phyloP scores from a whole-genome alignment of 1,284 basidiomycete species.

The Blastosporella zonata region DNA sequence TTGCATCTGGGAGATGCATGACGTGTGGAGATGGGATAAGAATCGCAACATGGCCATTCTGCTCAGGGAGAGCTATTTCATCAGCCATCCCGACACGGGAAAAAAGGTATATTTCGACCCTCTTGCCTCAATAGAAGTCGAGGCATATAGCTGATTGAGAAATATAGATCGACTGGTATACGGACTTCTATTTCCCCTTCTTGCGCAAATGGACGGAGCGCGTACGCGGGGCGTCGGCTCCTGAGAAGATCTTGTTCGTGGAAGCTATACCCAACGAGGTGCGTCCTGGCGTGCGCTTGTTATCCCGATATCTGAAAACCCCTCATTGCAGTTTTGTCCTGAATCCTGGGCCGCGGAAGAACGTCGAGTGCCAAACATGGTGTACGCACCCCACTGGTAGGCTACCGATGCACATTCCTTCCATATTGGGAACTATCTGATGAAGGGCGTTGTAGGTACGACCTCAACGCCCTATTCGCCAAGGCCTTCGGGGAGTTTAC shows the following conservation, averaged over 20 bases:
- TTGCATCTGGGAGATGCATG: slow-evolving; percentile 82
- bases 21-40: slow-evolving; percentile 90
- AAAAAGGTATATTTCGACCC: slow-evolving; percentile 43
- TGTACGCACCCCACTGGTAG: slow-evolving; percentile 90
- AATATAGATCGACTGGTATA: slow-evolving; percentile 77
- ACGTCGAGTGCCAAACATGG: slow-evolving; percentile 67
- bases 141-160: slow-evolving; percentile 4
- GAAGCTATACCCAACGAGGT: slow-evolving; percentile 93
- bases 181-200: slow-evolving; percentile 85
- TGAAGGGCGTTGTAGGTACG: slow-evolving; percentile 66
- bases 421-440: not conserved
- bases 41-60: slow-evolving; percentile 70
- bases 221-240: slow-evolving; percentile 49
- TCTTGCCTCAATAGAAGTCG: not conserved
- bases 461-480: slow-evolving; percentile 79
- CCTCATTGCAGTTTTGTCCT: slow-evolving; percentile 66
- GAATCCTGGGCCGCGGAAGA: slow-evolving; percentile 68
- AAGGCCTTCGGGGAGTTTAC: slow-evolving; percentile 82
- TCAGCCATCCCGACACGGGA: slow-evolving; percentile 59
- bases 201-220: slow-evolving; percentile 68
- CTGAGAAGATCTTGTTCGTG: slow-evolving; percentile 71
- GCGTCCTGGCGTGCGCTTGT: slow-evolving; percentile 14
- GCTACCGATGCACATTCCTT: slow-evolving; percentile 11
- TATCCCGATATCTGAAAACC: not conserved
- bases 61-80: slow-evolving; percentile 86